Evolutionary conservation across 148 eudicot species (phyloP).

Genomic region (Arbutus unedo): DNA sequence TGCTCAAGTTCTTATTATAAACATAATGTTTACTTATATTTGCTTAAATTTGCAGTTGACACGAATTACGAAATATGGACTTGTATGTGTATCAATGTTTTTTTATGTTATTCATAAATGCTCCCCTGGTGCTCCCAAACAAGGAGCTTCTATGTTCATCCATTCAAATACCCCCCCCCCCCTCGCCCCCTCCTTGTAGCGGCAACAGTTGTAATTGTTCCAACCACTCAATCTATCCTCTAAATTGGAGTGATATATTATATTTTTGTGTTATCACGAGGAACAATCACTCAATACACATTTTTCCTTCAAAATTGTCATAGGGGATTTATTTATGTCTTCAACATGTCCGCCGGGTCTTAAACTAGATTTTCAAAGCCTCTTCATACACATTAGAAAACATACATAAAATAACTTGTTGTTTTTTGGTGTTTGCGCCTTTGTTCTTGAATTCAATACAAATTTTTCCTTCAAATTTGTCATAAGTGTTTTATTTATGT

Average conservation of each 20-base stretch:
- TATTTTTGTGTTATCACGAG: not conserved
- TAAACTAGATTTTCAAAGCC: not conserved
- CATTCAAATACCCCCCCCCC: no score
- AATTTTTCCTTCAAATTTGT: not conserved
- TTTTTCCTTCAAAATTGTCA: not conserved
- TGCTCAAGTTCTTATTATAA: no score
- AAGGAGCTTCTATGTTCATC: no score
- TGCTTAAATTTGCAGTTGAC: no score
- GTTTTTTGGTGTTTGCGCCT: not conserved
- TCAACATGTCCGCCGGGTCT: not conserved
- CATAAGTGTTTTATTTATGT: not conserved
- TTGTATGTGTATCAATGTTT: no score
- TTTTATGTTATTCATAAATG: no score
- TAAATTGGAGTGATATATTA: not conserved
- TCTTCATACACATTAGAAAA: not conserved
- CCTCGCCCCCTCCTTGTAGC: not conserved
- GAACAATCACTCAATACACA: not conserved
- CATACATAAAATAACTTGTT: not conserved
- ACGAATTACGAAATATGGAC: no score
- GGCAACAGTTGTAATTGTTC: not conserved
- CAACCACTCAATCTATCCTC: not conserved
- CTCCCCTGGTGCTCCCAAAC: no score
- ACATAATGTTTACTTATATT: no score
- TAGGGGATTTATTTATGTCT: not conserved
- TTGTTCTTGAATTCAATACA: not conserved